Base-by-base conservation (phyloP, 352 stramenopile genomes). In the Phytophthora litchii region DNA sequence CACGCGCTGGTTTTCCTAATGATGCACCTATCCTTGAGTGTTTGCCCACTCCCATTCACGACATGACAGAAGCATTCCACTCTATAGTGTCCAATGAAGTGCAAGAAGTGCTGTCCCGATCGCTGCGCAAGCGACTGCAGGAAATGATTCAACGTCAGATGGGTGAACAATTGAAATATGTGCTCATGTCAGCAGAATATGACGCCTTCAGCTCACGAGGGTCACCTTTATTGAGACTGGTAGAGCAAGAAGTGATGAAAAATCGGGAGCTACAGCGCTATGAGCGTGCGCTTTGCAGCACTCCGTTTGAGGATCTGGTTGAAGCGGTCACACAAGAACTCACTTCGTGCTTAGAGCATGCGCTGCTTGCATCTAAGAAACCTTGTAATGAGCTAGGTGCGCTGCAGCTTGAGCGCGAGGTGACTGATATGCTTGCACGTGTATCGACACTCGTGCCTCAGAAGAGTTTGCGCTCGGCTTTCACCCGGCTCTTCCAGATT, bases 381-480 rank as follows among this genome's bases (percentile, higher is more conserved):
- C 62, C 60, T 31, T 91, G 85, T 50, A 93, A 95, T 59, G 86
- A 95, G 32, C 68, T 92, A 10, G 86, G 86, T 4, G 86, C 83
- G 8, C 66, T 95, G 46, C 82, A 92, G 60, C 60, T 95, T 1
- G 86, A 95, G 45, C 79, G 81, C 10, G 83, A 95, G 40, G 65
- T 90, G 20, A 85, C 76, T 6, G 69, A 88, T 23, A 84, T 89
- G 21, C 70, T 92, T 5, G 48, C 69, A 9, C 78, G 75, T 8
- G 70, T 89, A 6, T 80, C 75, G 0, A 58, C 74, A 35, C 70
- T 89, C 10, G 80, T 85, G 8, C 55, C 68, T 10, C 63, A 84
- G 3, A 80, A 74, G 57, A 91, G 79, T 64, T 54, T 94, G 29
- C 79, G 80, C 25, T 60, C 56, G 7, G 63, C 78, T 9, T 95